phyloP scores from a whole-genome alignment of 805 yeast genomes.

The Sungouiella thailandica region DNA sequence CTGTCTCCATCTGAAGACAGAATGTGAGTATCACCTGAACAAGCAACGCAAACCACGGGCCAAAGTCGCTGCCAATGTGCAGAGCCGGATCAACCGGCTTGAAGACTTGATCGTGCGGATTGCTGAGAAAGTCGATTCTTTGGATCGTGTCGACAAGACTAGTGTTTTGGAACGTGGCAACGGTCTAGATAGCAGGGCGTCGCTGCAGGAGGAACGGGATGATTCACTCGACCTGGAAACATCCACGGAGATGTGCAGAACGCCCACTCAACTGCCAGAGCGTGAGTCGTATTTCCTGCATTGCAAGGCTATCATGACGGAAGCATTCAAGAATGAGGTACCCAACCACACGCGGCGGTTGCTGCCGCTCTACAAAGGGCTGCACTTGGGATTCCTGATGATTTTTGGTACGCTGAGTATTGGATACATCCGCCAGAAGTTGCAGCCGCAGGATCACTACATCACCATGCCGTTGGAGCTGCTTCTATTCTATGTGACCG shows the following conservation, averaged over 20 bases:
- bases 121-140: constrained; percentile 2
- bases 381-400: constrained; percentile 10
- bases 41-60: constrained; percentile 4
- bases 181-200: too few species aligned
- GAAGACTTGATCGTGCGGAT: constrained; percentile 3
- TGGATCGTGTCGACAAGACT: not conserved
- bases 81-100: constrained; percentile 3
- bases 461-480: constrained; percentile 11
- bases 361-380: constrained; percentile 9
- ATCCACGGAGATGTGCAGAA: not conserved
- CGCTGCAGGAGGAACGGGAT: not conserved
- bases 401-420: constrained; percentile 9
- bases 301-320: constrained; percentile 8
- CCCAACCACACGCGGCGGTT: not conserved
- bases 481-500: constrained; percentile 16
- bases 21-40: constrained; percentile 11
- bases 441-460: constrained; percentile 6
- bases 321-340: constrained; percentile 1
- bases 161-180: not conserved
- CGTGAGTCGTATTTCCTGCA: constrained; percentile 5
- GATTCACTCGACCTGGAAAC: not conserved
- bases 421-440: constrained; percentile 5
- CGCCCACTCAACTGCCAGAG: not conserved
- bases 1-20: constrained; percentile 3
- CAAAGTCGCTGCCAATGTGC: not conserved